Percentiles rank a stretch among this genome's conserved stretches.
These are phyloP conservation scores for Eurotiales sp. DNA, from an alignment of 2,329 filamentous ascomycete genomes.

Conservation along the genomic window DNA sequence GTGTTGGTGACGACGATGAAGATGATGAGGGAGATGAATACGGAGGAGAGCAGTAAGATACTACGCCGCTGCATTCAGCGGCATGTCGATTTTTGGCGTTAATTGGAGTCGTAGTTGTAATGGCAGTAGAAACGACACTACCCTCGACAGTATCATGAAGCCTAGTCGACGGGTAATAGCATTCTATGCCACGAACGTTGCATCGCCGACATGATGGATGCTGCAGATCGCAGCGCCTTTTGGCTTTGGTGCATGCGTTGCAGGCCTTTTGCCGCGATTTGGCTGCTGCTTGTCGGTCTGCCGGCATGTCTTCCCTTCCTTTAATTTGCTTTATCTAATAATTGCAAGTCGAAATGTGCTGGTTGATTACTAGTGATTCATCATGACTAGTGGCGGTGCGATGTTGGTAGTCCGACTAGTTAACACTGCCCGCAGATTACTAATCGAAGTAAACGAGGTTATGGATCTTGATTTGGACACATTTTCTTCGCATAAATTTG, in stretches of 20 bases:
- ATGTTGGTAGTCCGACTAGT: no score
- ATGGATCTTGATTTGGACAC: no score
- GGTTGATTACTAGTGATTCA: no score
- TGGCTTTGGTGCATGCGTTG: conserved; percentile 13
- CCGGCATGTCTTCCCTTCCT: neutral
- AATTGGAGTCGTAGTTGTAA: no score
- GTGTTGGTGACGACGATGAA: neutral
- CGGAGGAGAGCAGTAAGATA: neutral
- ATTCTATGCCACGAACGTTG: neutral
- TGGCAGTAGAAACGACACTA: no score
- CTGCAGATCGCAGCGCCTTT: conserved; percentile 12
- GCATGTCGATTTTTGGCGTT: neutral
- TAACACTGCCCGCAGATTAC: no score
- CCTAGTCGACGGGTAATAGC: conserved; percentile 12
- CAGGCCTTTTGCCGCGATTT: conserved; percentile 14
- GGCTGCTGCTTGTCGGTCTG: neutral
- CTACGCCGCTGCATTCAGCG: no score
- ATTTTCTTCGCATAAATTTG: no score
- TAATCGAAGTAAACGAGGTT: no score
- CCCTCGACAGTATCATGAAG: conserved; percentile 1
- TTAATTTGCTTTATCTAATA: neutral
- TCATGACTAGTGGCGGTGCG: no score
- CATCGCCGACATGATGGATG: conserved; percentile 15
- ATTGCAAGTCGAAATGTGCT: no score
- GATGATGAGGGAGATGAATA: neutral